A percentile compares a stretch with the other conserved stretches of the same genome.
Evolutionary conservation across 176 grass and related monocot genomes (phyloP).

Genomic region (Rhynchospora tenuis): DNA sequence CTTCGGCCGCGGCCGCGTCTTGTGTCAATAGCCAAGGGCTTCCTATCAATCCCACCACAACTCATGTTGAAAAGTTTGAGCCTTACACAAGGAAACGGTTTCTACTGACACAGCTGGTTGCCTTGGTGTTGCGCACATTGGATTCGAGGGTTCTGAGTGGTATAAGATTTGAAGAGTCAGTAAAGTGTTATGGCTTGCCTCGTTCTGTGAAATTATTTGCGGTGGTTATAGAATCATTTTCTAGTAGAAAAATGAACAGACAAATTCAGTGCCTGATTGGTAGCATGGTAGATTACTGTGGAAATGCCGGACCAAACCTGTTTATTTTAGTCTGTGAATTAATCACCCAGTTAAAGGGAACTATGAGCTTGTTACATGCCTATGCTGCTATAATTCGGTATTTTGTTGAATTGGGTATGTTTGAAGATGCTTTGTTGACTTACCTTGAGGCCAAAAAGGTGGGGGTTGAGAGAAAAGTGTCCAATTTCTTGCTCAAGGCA

Average conservation of each 20-base stretch:
- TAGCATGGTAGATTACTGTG: conserved; percentile 40
- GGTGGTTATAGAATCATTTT: conserved; percentile 35
- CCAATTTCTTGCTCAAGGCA: conserved; percentile 63
- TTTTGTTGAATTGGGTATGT: conserved; percentile 39
- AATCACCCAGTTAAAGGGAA: conserved; percentile 29
- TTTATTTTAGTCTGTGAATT: conserved; percentile 42
- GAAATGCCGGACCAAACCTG: conserved; percentile 34
- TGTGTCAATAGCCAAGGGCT: conserved; percentile 1
- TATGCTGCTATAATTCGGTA: conserved; percentile 37
- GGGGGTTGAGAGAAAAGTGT: conserved; percentile 39
- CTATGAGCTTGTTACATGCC: conserved; percentile 44
- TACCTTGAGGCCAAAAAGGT: conserved; percentile 47
- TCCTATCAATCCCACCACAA: background rate
- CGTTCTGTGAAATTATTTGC: conserved; percentile 37
- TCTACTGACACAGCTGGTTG: conserved; percentile 31
- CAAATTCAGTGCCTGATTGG: conserved; percentile 31
- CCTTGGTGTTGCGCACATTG: conserved; percentile 35
- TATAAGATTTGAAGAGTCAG: conserved; percentile 48
- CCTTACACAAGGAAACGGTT: conserved; percentile 6
- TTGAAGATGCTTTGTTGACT: conserved; percentile 45
- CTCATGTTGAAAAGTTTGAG: background rate
- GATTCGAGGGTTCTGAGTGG: conserved; percentile 36
- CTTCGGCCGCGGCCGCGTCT: background rate
- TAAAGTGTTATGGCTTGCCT: conserved; percentile 35
- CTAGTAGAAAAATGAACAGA: conserved; percentile 28